phyloP scores from a whole-genome alignment of 1,139 yeast genomes.

The Hyphopichia khmerensis region DNA sequence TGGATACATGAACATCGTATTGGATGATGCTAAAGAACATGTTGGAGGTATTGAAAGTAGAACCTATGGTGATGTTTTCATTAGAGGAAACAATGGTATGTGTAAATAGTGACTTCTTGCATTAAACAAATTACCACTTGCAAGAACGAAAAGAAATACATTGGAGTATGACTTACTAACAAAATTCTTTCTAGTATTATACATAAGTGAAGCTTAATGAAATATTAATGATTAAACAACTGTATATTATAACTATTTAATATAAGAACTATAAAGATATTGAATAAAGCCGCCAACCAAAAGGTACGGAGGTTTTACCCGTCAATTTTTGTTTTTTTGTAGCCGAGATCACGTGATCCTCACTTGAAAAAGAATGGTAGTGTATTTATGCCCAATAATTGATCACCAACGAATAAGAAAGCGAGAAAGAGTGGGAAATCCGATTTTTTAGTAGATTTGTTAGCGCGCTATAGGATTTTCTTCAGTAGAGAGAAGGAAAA shows the following conservation, averaged over 20 bases:
- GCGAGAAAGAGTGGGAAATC: neutral
- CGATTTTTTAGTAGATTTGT: neutral
- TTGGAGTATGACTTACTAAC: no score
- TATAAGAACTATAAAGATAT: neutral
- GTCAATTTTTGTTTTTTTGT: no score
- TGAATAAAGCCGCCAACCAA: no score
- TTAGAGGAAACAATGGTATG: conserved; percentile 91
- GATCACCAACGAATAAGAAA: conserved; percentile 2
- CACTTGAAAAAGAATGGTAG: no score
- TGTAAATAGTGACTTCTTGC: conserved; percentile 20
- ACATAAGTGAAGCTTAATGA: conserved; percentile 42
- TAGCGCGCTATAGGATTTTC: neutral
- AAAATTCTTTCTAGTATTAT: conserved; percentile 33
- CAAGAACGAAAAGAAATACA: no score
- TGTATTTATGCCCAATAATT: neutral
- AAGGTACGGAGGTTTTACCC: no score
- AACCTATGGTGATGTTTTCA: conserved; percentile 81
- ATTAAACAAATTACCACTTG: neutral
- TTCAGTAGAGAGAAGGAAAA: neutral
- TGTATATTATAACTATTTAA: conserved; percentile 1
- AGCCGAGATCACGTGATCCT: conserved; percentile 1
- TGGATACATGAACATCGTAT: conserved; percentile 94
- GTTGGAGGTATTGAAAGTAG: conserved; percentile 58
- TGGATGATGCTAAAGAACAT: conserved; percentile 72
- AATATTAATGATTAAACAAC: neutral